Evolutionary conservation across 345 rosid genomes (phyloP), one percentile per base, ranked within the genome.

Genomic region (Clarkia xantiana): DNA sequence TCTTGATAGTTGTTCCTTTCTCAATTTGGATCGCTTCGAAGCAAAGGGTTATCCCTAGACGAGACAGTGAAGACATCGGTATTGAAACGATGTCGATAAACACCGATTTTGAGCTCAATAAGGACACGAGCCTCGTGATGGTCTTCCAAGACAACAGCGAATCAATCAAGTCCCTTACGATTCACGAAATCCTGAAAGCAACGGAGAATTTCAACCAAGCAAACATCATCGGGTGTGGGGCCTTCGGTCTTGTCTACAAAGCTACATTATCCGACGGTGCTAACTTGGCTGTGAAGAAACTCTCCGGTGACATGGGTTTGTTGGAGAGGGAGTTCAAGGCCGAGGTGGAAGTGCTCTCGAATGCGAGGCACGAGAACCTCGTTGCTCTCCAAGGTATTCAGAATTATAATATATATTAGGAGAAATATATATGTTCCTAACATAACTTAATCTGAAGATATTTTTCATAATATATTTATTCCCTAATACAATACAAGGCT

Each of bases 1-100:
- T 75, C 62, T 62, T 86, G 64, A 40, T 74, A 53, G 48, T 74
- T 55, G 66, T 77, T 64, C 18, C 62, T 54, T 59, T 83, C 16
- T 75, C 77, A 43, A 58, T 90, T 60, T 81, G 79, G 84, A 75
- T 90, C 63, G 57, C 72, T 47, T 60, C 77, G 40, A 85, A 82
- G 57, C 54, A 69, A 56, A 65, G 68, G 55, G 49, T 68, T 56
- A 65, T 52, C 40, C 77, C 74, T 2, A 52, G 71, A 53, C 61
- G 63, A 25, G 74, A 69, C 45, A 42, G 56, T 17, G 74, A 69
- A 10, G 58, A 62, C 52, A 41, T 45, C n/a, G 67, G 69, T 17
- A 23, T 66, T 63, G 71, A 66, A 19, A 45, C 42, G 15, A 36
- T 65, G 42, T 57, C 74, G 23, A 56, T 52, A 57, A 62, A 63